Conservation (phyloP, 257 asterid species). For the Nicotiana paniculata region DNA sequence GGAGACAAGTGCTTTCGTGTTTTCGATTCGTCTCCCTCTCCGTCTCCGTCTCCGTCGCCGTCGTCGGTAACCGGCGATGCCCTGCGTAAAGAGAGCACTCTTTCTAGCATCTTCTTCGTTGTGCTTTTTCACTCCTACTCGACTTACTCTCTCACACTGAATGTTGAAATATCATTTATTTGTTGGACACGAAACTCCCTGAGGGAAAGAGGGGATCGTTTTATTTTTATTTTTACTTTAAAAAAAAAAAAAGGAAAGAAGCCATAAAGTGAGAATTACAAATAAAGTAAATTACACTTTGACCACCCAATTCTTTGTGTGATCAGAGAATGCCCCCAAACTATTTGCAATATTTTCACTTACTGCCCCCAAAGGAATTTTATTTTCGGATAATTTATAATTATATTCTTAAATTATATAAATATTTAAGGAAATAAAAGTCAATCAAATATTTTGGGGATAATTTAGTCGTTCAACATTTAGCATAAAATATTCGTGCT, state of each 20-base stretch:
- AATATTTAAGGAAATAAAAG: no score
- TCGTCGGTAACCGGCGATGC: constrained; percentile 52
- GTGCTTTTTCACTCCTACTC: not conserved
- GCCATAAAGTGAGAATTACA: not conserved
- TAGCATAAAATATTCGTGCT: no score
- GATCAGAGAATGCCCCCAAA: not conserved
- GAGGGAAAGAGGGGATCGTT: not conserved
- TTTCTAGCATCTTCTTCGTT: constrained; percentile 49
- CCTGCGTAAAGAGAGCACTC: constrained; percentile 71
- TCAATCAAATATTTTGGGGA: no score
- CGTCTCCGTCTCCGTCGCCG: constrained; percentile 29
- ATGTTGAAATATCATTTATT: not conserved
- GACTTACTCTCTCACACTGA: not conserved
- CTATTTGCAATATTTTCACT: not conserved
- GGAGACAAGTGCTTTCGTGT: constrained; percentile 51
- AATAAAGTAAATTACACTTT: not conserved
- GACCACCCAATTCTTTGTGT: not conserved
- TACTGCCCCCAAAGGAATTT: not conserved
- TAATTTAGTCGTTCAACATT: no score
- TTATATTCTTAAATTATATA: no score
- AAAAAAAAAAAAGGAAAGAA: no score
- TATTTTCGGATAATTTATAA: no score
- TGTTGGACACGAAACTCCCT: not conserved
- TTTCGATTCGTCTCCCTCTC: constrained; percentile 63
- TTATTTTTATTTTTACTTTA: no score